phyloP scores from a whole-genome alignment of 2,329 filamentous ascomycete genomes.

The Pestalotiopsis sp. region DNA sequence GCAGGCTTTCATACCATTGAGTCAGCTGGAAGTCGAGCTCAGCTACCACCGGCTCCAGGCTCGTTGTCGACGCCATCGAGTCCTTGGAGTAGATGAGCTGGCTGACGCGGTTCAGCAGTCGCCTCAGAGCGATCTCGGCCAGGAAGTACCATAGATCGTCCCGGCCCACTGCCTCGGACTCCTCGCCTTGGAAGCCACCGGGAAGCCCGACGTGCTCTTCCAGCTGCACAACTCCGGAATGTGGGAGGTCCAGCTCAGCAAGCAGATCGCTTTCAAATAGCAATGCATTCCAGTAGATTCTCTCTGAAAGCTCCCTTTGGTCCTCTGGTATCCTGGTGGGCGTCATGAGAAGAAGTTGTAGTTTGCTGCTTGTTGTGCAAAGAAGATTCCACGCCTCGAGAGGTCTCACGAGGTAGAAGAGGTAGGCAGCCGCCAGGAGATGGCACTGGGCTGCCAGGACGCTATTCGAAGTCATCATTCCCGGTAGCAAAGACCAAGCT shows the following conservation, averaged over 20 bases:
- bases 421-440: constrained; percentile 77
- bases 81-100: constrained; percentile 80
- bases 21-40: constrained; percentile 82
- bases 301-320: constrained; percentile 72
- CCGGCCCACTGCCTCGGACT: constrained; percentile 63
- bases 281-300: constrained; percentile 83
- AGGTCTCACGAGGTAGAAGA: constrained; percentile 81
- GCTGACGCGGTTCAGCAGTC: constrained; percentile 77
- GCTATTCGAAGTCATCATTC: constrained; percentile 78
- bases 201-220: constrained; percentile 81
- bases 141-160: constrained; percentile 88
- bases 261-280: constrained; percentile 81
- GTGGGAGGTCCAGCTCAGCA: constrained; percentile 78
- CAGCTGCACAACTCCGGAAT: constrained; percentile 81
- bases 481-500: constrained; percentile 76
- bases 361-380: constrained; percentile 78
- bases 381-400: constrained; percentile 83
- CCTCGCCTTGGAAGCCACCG: constrained; percentile 75
- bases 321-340: constrained; percentile 71
- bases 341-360: constrained; percentile 76
- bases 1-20: constrained; percentile 83
- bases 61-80: constrained; percentile 70
- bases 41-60: constrained; percentile 75
- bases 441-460: constrained; percentile 81
- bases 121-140: constrained; percentile 77